Evolutionary conservation across 108 stramenopile genomes (phyloP), one percentile per base, ranked within the genome.

Genomic region (Skeletonema grethae): DNA sequence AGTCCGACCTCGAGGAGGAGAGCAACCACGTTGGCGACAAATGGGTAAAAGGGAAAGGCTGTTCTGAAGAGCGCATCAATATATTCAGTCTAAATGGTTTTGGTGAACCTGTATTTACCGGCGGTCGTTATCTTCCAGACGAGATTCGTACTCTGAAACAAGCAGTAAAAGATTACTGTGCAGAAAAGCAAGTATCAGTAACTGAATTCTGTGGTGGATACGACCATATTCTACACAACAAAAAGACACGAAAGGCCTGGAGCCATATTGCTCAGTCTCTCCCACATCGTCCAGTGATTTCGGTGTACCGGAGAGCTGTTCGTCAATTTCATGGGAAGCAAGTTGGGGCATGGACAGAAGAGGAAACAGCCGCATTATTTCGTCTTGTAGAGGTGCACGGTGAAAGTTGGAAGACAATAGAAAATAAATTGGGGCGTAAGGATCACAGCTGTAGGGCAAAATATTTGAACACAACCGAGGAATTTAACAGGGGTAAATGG

Each of bases 241-340:
- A 85, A 84, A 75, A 82, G 3, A 77, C 88, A 9, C 88, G 90
- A 58, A 90, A 90, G n/a, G 90, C 90, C 5, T 94, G 93, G 93
- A 80, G 85, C 76, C 85, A 91, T 74, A 94, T 94, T 58, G 86
- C 90, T 43, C 87, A 86, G 61, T 69, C 70, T 18, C 75, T 94
- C 9, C 93, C 93, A 15, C 83, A 91, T 73, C 86, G 93, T 15
- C 82, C 87, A 30, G 90, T 91, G 18, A 85, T 90, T 53, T 85
- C 85, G 7, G 90, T 94, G 1, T 94, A 94, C 62, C 85, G 90
- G 11, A 85, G 90, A 66, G 90, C 89, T 35, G 55, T 94, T 16
- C 87, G 93, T 25, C 85, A 87, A 64, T 48, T 89, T 11, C 86
- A 90, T 65, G 90, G 88, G 24, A 83, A 89, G 76, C 86, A 90